Base-by-base conservation (phyloP, 2,329 filamentous ascomycete species). In the Colletotrichum sidae region DNA sequence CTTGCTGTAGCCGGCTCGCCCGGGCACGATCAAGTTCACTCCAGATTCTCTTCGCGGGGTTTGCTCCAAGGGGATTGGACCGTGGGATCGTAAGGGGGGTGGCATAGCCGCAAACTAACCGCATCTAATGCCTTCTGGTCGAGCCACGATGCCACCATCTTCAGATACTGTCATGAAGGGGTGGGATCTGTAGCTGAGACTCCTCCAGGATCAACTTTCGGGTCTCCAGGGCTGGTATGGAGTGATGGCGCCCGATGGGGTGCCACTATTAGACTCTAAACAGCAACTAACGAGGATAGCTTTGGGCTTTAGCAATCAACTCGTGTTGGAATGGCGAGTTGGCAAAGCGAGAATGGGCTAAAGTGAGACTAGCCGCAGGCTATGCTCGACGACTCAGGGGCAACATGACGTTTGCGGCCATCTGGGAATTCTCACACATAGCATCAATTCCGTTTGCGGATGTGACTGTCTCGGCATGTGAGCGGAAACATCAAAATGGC, bases 341-440 rank as follows among this genome's bases (percentile, higher is more conserved):
- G 50, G 44, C 50, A 10, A 42, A 35, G 55, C 35, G 11, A 53
- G 3, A 1, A 12, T 53, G 35, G 39, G 15, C 55, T 49, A 55
- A 51, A 41, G 50, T 42, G 13, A 50, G 47, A 51, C 37, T 62
- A 62, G 58, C 11, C n/a, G 35, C 37, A 38, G 41, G 52, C 51
- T 62, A 52, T 52, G 57, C 37, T 39, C 44, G 35, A 34, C n/a
- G 41, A 34, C 57, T 35, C 45, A 60, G 61, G 56, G 52, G 33
- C 58, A 56, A 34, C 47, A 34, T 38, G 41, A 53, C 37, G 62
- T 49, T 61, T 56, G 46, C 46, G 52, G 42, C 25, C 15, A 15
- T 9, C n/a, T 34, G 42, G 25, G 39, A 41, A 35, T 39, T 41
- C 47, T 41, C 41, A 8, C 46, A 17, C 35, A 15, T 8, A 17